Percentiles rank a stretch among this genome's conserved stretches.
Conservation (phyloP, 306 rosid species). For the Sicyos baderoa region DNA sequence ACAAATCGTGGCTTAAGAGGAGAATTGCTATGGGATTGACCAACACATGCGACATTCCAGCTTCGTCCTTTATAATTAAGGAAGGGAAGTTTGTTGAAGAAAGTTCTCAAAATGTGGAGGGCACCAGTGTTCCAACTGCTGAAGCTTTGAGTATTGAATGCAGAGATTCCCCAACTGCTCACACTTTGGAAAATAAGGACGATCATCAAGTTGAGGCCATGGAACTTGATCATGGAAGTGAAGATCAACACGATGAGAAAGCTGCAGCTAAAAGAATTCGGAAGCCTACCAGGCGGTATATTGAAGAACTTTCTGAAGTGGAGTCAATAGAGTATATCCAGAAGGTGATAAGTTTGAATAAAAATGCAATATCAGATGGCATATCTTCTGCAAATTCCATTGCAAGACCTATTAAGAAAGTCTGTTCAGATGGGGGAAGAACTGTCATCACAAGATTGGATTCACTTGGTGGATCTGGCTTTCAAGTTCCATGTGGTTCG, state of each 20-base stretch:
- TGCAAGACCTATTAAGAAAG: conserved; percentile 37
- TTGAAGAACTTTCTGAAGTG: conserved; percentile 88
- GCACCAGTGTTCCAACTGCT: conserved; percentile 23
- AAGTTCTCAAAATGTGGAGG: conserved; percentile 33
- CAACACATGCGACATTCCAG: conserved; percentile 67
- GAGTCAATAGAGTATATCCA: conserved; percentile 54
- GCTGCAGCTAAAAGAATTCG: conserved; percentile 76
- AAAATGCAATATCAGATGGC: conserved; percentile 33
- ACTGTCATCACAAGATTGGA: conserved; percentile 57
- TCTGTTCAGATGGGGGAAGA: conserved; percentile 43
- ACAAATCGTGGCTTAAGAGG: conserved; percentile 85
- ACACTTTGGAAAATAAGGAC: conserved; percentile 35
- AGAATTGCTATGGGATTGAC: conserved; percentile 95
- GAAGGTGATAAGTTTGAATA: conserved; percentile 36
- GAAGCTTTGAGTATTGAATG: conserved; percentile 29
- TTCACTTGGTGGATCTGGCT: conserved; percentile 70
- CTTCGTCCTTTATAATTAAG: conserved; percentile 53
- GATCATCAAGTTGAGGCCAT: conserved; percentile 34
- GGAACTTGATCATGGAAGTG: conserved; percentile 45
- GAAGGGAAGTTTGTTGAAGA: conserved; percentile 53
- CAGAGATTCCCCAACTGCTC: conserved; percentile 37
- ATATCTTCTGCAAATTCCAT: conserved; percentile 35
- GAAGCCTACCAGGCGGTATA: conserved; percentile 90
- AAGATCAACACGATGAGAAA: conserved; percentile 43
- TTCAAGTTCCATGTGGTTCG: conserved; percentile 76